These are phyloP conservation scores for Rhizophagus prolifer DNA, from an alignment of 192 early-diverging fungal species.

Conservation along the genomic window DNA sequence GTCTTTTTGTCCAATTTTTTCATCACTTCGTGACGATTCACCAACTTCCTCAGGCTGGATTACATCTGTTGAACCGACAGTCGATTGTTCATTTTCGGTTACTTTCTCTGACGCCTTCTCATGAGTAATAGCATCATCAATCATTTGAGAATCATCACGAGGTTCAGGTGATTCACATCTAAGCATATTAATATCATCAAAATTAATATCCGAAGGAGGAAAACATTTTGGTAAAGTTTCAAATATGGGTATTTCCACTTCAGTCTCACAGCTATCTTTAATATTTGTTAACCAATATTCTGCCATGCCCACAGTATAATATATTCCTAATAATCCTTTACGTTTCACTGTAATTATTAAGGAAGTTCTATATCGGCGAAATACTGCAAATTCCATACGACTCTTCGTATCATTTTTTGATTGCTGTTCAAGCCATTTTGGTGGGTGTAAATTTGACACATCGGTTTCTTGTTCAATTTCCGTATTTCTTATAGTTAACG, in stretches of 20 bases:
- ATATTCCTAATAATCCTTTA: slow-evolving; percentile 1
- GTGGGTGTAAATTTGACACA: background rate
- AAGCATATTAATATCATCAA: background rate
- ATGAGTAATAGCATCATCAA: too few species aligned
- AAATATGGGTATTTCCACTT: background rate
- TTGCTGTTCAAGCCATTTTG: background rate
- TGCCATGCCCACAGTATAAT: background rate
- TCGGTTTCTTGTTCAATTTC: slow-evolving; percentile 1
- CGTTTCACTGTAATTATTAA: background rate
- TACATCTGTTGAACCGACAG: background rate
- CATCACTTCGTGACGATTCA: background rate
- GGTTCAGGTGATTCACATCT: background rate
- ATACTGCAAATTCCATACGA: slow-evolving; percentile 8
- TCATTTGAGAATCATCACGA: background rate
- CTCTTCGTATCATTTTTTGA: background rate
- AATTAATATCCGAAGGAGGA: background rate
- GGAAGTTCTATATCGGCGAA: slow-evolving; percentile 10
- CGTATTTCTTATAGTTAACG: background rate
- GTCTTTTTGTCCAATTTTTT: background rate
- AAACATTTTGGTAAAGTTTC: background rate
- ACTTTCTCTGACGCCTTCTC: background rate
- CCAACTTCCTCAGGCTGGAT: background rate
- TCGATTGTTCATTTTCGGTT: background rate
- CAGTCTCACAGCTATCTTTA: background rate
- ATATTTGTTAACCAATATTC: slow-evolving; percentile 4